Base-by-base conservation (phyloP, 257 asterid species). In the Penstemon eatonii region DNA sequence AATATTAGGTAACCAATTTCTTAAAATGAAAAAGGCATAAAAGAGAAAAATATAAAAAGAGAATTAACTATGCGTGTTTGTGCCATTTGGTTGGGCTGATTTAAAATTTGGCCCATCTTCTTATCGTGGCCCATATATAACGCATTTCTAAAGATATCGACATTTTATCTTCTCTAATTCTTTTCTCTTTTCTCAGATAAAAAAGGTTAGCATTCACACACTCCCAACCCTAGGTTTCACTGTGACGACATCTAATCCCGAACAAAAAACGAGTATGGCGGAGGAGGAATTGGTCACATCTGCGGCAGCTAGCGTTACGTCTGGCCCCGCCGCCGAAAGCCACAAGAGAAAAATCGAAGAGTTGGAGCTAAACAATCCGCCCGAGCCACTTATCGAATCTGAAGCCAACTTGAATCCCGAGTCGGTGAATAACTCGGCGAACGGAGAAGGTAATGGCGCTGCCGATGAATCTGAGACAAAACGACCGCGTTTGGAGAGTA, bases 291-390 rank as follows among this genome's bases (percentile, higher is more conserved):
- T 74, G 52, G 72, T 76, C 4, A 45, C 80, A 74, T 77, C 75
- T 11, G 59, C 84, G 13, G 82, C 79, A 50, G 64, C 69, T 52
- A 58, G 60, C 71, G 63, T 80, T 4, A 70, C 66, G 8, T 45
- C 66, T 8, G 54, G 52, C 66, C 8, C 78, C 12, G 62, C 84
- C 73, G 58, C 83, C 42, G 96, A 93, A 49, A 78, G 78, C 64
- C 87, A 82, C 77, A 94, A 94, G 78, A 77, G 97, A 57, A 94
- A 94, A 87, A 92, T 85, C 11, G 96, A 86, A 5, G 96, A 93
- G 73, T 71, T 89, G 84, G 99, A 88, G 79, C 79, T 67, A 11
- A 81, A 65, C 75, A 71, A 37, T 66, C 80, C 71, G 47, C 80
- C 86, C 9, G 87, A 82, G 72, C 63, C 80, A 19, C 78, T 59